Evolutionary conservation across 2,329 filamentous ascomycete species (phyloP).

Genomic region (Metarhizium anisopliae): DNA sequence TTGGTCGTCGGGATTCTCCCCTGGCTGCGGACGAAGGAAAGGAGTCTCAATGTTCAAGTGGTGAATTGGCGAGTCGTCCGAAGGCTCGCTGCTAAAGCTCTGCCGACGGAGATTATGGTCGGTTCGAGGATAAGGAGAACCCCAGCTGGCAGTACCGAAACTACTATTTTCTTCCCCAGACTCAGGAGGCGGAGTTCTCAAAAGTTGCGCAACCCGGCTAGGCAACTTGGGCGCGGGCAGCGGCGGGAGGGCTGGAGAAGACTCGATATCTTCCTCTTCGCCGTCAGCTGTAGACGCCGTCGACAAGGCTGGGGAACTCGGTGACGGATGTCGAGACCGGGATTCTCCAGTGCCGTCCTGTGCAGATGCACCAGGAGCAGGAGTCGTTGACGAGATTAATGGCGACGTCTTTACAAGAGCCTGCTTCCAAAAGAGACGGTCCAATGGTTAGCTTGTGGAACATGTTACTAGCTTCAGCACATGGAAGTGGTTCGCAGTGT

Average conservation of each 20-base stretch:
- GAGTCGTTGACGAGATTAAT: slow-evolving; percentile 35
- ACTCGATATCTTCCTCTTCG: slow-evolving; percentile 41
- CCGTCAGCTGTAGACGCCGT: slow-evolving; percentile 53
- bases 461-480: not conserved
- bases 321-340: slow-evolving; percentile 27
- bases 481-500: not conserved
- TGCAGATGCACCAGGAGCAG: slow-evolving; percentile 52
- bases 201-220: slow-evolving; percentile 43
- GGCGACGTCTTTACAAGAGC: slow-evolving; percentile 47
- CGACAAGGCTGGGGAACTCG: slow-evolving; percentile 50
- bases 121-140: slow-evolving; percentile 73
- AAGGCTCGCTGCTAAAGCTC: slow-evolving; percentile 49
- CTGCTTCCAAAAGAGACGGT: slow-evolving; percentile 16
- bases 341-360: slow-evolving; percentile 42
- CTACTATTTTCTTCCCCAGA: slow-evolving; percentile 23
- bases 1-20: slow-evolving; percentile 23
- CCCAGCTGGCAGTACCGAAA: slow-evolving; percentile 75
- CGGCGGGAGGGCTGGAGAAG: slow-evolving; percentile 49
- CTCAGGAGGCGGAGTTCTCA: slow-evolving; percentile 42
- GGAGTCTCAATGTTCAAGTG: slow-evolving; percentile 54
- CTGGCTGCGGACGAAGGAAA: slow-evolving; percentile 49
- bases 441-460: slow-evolving; percentile 16
- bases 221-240: slow-evolving; percentile 51
- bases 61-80: slow-evolving; percentile 52
- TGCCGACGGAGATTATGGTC: slow-evolving; percentile 41